phyloP scores from a whole-genome alignment of 1,284 basidiomycete species.

The Flammula alnicola region DNA sequence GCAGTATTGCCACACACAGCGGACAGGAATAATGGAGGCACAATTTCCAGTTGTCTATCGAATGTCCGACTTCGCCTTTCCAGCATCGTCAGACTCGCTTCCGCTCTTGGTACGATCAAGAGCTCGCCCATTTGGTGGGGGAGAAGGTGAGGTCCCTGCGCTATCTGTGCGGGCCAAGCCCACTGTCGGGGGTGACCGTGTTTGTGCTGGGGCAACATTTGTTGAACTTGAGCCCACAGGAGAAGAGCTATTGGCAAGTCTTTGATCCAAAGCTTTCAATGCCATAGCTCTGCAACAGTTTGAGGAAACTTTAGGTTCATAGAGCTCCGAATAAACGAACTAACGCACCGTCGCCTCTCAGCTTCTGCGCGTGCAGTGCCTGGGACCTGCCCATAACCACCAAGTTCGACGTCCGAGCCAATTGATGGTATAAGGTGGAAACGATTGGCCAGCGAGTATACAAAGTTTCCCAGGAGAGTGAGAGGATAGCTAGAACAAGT shows the following conservation, averaged over 20 bases:
- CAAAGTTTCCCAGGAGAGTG: slow-evolving; percentile 67
- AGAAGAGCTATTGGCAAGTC: slow-evolving; percentile 72
- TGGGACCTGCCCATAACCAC: slow-evolving; percentile 76
- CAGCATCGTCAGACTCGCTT: slow-evolving; percentile 28
- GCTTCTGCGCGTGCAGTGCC: slow-evolving; percentile 91
- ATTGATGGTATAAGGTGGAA: slow-evolving; percentile 80
- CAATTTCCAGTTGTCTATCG: slow-evolving; percentile 24
- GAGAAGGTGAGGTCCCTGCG: slow-evolving; percentile 31
- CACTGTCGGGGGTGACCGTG: slow-evolving; percentile 41
- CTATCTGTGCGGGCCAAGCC: slow-evolving; percentile 33
- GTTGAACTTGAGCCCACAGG: slow-evolving; percentile 44
- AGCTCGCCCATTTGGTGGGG: slow-evolving; percentile 25
- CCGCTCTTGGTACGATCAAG: slow-evolving; percentile 39
- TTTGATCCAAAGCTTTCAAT: slow-evolving; percentile 93
- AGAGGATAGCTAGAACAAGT: slow-evolving; percentile 59
- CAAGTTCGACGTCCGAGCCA: slow-evolving; percentile 70
- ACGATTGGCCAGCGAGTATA: slow-evolving; percentile 72
- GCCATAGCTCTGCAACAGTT: slow-evolving; percentile 75
- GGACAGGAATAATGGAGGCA: slow-evolving; percentile 1
- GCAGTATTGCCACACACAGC: slow-evolving; percentile 4
- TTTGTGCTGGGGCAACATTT: slow-evolving; percentile 38
- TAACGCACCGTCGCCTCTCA: slow-evolving; percentile 81
- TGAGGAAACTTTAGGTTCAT: neutral
- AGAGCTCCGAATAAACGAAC: neutral
- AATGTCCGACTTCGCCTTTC: slow-evolving; percentile 28